Conservation (phyloP, 352 stramenopile species). For the Pythium volutum region DNA sequence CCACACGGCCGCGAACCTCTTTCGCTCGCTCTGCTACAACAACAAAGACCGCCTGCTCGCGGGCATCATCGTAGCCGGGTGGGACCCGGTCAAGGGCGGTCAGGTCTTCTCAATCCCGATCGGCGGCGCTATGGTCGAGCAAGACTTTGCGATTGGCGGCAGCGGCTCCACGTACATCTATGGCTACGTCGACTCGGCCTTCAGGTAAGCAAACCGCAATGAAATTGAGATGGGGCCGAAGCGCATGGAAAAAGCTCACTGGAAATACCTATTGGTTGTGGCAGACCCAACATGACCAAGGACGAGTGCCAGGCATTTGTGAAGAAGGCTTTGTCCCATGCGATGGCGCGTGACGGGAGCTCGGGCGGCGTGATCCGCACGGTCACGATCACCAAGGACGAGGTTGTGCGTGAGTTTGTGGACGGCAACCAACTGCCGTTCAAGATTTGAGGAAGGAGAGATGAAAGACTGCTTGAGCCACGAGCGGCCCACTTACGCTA, state of each 20-base stretch:
- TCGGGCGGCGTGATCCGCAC: conserved; percentile 98
- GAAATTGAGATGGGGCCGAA: no score
- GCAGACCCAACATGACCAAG: conserved; percentile 93
- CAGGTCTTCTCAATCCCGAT: conserved; percentile 96
- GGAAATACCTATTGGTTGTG: background rate
- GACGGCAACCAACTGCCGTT: conserved; percentile 92
- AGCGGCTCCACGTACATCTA: conserved; percentile 98
- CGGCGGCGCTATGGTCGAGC: conserved; percentile 95
- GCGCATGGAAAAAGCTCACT: no score
- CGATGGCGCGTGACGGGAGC: conserved; percentile 98
- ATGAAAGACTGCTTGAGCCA: background rate
- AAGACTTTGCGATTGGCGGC: conserved; percentile 96
- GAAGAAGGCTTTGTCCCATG: conserved; percentile 94
- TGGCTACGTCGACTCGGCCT: conserved; percentile 94
- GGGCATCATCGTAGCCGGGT: conserved; percentile 98
- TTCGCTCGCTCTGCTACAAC: conserved; percentile 95
- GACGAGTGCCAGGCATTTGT: conserved; percentile 95
- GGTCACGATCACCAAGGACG: conserved; percentile 91
- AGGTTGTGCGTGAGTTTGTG: conserved; percentile 91
- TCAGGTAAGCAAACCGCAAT: conserved; percentile 46
- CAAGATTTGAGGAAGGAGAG: conserved; percentile 47
- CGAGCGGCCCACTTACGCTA: no score
- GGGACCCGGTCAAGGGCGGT: conserved; percentile 95
- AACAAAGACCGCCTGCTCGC: conserved; percentile 97
- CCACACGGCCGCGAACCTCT: conserved; percentile 97